Percentiles rank a stretch among this genome's conserved stretches.
These are phyloP conservation scores for Cadophora gregata DNA, from an alignment of 2,329 filamentous ascomycete genomes.

Conservation along the genomic window DNA sequence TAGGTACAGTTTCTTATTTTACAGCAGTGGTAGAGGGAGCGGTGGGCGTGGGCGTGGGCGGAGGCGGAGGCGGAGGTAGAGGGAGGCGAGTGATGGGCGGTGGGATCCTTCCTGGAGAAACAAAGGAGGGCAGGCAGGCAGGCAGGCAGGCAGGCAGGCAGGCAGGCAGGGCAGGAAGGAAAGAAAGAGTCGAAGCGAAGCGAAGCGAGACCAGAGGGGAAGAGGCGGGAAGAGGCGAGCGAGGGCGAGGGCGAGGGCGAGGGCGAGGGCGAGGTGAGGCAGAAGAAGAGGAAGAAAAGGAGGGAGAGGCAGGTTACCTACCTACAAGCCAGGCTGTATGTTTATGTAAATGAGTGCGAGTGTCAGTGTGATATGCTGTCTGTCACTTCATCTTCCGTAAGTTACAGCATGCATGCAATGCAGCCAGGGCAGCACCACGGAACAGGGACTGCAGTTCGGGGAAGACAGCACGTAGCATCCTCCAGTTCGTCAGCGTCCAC, in stretches of 20 bases:
- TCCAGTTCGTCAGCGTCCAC: constrained; percentile 6
- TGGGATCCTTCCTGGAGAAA: background rate
- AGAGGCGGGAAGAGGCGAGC: constrained; percentile 9
- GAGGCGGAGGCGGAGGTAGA: constrained; percentile 3
- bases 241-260: background rate
- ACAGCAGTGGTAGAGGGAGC: constrained; percentile 6
- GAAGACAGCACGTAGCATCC: constrained; percentile 6
- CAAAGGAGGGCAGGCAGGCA: too few relatives aligned
- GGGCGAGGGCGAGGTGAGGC: too few relatives aligned
- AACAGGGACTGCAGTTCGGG: background rate
- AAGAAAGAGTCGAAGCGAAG: background rate
- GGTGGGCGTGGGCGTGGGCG: background rate
- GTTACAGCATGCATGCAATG: constrained; percentile 1
- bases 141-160: too few relatives aligned
- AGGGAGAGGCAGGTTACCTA: background rate
- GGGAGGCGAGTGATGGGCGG: background rate
- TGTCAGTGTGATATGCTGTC: background rate
- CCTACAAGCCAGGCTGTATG: background rate
- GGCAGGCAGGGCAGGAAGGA: too few relatives aligned
- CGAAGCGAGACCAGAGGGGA: background rate
- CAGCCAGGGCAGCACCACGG: background rate
- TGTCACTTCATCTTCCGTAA: background rate
- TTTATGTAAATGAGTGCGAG: background rate
- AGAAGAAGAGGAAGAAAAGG: background rate
- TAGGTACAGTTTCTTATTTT: too few relatives aligned